A percentile compares a stretch with the other conserved stretches of the same genome.
Evolutionary conservation across 2,329 filamentous ascomycete species (phyloP).

Genomic region (Mycosphaerella sp.): DNA sequence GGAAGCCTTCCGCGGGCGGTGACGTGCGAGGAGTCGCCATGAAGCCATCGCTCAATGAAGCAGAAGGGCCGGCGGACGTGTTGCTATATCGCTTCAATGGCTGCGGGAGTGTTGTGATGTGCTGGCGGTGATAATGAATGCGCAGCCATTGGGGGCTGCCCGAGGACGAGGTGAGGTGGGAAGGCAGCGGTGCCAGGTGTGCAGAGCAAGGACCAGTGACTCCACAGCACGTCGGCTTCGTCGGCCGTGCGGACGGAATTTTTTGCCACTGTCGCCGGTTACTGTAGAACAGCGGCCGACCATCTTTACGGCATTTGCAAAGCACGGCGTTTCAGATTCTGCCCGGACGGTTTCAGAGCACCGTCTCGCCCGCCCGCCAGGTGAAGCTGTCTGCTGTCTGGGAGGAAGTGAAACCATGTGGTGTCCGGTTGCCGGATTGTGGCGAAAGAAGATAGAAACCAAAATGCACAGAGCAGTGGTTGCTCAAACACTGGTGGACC

Average conservation of each 20-base stretch:
- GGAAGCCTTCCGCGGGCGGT: slow-evolving; percentile 1
- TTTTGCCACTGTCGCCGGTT: background rate
- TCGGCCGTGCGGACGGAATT: background rate
- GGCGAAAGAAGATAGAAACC: background rate
- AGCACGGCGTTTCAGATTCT: slow-evolving; percentile 3
- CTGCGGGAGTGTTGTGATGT: background rate
- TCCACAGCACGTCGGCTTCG: background rate
- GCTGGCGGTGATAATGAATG: background rate
- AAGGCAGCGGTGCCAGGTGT: background rate
- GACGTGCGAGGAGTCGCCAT: background rate
- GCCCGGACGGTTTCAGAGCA: slow-evolving; percentile 5
- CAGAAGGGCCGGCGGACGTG: slow-evolving; percentile 4
- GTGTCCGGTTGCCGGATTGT: slow-evolving; percentile 1
- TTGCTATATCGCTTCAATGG: background rate
- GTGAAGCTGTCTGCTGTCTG: too few species aligned
- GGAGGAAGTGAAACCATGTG: slow-evolving; percentile 1
- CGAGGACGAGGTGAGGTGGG: background rate
- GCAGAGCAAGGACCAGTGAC: background rate
- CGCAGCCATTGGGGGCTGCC: background rate
- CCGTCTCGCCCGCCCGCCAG: slow-evolving; percentile 4
- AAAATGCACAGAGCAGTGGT: slow-evolving; percentile 1
- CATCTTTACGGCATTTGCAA: slow-evolving; percentile 8
- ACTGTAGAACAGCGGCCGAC: background rate
- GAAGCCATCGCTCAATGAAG: slow-evolving; percentile 1
- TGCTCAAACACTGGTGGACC: background rate